Evolutionary conservation across 2,329 filamentous ascomycete species (phyloP).

Genomic region (Stemphylium beticola): DNA sequence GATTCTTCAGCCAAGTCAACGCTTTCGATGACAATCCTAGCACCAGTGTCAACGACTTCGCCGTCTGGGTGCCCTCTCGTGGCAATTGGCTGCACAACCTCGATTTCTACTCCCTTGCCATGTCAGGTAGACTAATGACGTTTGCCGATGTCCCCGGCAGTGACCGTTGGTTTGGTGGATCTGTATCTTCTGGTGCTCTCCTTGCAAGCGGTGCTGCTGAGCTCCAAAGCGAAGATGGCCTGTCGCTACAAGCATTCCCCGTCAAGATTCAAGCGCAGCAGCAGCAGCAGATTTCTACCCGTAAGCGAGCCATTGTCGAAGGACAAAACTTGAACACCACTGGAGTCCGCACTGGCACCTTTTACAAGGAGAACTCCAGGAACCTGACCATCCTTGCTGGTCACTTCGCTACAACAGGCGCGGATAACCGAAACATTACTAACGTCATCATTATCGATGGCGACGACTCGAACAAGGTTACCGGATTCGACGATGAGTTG

Average conservation of each 20-base stretch:
- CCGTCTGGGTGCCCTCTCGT: conserved; percentile 86
- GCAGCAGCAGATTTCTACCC: conserved; percentile 36
- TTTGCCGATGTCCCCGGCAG: conserved; percentile 67
- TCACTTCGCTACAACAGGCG: conserved; percentile 75
- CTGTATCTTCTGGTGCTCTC: conserved; percentile 76
- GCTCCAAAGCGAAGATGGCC: conserved; percentile 53
- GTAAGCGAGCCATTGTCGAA: conserved; percentile 52
- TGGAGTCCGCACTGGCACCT: conserved; percentile 79
- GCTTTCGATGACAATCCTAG: conserved; percentile 69
- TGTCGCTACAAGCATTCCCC: conserved; percentile 56
- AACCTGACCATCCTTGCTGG: conserved; percentile 91
- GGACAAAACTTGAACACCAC: conserved; percentile 58
- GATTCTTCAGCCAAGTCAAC: conserved; percentile 76
- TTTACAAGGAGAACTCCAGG: conserved; percentile 71
- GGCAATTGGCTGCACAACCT: conserved; percentile 89
- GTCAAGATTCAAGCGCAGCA: conserved; percentile 29
- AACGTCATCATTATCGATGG: conserved; percentile 86
- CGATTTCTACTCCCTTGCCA: conserved; percentile 64
- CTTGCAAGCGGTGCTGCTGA: conserved; percentile 75
- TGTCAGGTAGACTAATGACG: conserved; percentile 76
- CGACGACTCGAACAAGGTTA: conserved; percentile 68
- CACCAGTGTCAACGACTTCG: conserved; percentile 74
- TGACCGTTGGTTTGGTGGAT: conserved; percentile 79
- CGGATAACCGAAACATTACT: conserved; percentile 72
- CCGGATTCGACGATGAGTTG: conserved; percentile 71